A percentile compares a stretch with the other conserved stretches of the same genome.
These are phyloP conservation scores for Takashimella tepidaria DNA, from an alignment of 1,284 basidiomycete species.

Conservation along the genomic window DNA sequence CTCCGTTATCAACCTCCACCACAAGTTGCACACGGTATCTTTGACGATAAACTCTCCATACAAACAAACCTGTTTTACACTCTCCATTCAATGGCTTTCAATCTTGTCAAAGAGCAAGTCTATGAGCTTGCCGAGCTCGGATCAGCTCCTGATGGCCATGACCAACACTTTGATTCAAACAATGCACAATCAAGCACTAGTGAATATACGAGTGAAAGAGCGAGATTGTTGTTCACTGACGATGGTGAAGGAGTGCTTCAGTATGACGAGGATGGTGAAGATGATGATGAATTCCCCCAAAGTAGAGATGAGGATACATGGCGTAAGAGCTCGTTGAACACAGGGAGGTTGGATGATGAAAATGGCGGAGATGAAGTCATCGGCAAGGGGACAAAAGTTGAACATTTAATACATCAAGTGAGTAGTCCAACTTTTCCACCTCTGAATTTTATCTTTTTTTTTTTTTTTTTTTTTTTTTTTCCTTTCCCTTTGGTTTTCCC, in stretches of 20 bases:
- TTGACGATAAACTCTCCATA: no score
- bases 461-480: background rate
- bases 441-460: background rate
- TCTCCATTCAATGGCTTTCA: constrained; percentile 5
- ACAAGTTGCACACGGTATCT: no score
- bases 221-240: background rate
- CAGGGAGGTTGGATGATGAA: constrained; percentile 1
- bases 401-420: constrained; percentile 35
- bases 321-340: no score
- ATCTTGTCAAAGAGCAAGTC: constrained; percentile 30
- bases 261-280: constrained; percentile 1
- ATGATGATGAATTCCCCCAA: constrained; percentile 2
- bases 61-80: no score
- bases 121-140: constrained; percentile 39
- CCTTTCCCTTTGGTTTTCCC: background rate
- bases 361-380: constrained; percentile 9
- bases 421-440: constrained; percentile 8
- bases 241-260: constrained; percentile 3
- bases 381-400: constrained; percentile 36
- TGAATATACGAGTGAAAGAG: constrained; percentile 9
- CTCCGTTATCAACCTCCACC: no score
- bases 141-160: no score
- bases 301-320: no score
- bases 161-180: no score
- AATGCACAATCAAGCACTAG: no score